Conservation (phyloP, 2,329 filamentous ascomycete species). For the Colletotrichum shisoi region DNA sequence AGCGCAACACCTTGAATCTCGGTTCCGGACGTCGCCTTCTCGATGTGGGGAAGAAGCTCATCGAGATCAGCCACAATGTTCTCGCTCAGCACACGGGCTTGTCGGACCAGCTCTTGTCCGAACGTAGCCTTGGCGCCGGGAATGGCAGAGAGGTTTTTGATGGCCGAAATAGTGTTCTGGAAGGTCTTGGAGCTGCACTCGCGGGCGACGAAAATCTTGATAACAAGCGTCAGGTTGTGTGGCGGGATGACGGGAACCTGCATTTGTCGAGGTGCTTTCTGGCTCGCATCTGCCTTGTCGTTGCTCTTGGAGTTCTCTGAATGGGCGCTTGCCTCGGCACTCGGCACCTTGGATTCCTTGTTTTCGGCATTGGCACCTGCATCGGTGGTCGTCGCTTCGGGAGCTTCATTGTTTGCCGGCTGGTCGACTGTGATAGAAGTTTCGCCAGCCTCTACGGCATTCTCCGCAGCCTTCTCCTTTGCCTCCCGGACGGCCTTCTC, state of each 20-base stretch:
- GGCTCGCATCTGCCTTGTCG: constrained; percentile 52
- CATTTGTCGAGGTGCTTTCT: constrained; percentile 66
- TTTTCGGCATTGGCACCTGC: constrained; percentile 33
- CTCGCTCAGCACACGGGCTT: constrained; percentile 84
- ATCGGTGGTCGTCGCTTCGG: constrained; percentile 41
- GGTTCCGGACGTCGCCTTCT: constrained; percentile 84
- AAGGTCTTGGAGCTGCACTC: constrained; percentile 99
- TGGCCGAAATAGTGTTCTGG: constrained; percentile 96
- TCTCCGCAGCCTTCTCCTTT: constrained; percentile 47
- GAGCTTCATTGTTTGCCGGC: constrained; percentile 39
- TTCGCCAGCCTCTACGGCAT: constrained; percentile 35
- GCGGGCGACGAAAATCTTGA: constrained; percentile 93
- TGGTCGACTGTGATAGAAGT: constrained; percentile 37
- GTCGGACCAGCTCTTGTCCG: constrained; percentile 88
- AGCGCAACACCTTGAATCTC: constrained; percentile 95
- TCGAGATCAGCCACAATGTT: constrained; percentile 85
- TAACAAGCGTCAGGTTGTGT: constrained; percentile 89
- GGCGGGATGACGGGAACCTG: constrained; percentile 86
- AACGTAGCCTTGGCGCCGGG: constrained; percentile 89
- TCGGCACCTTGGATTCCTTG: constrained; percentile 11
- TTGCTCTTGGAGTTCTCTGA: constrained; percentile 48
- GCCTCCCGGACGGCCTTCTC: constrained; percentile 57
- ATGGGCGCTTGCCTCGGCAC: neutral
- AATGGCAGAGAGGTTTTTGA: constrained; percentile 95
- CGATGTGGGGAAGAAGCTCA: constrained; percentile 84